Percentiles rank a stretch among this genome's conserved stretches.
Conservation (phyloP, 2,329 filamentous ascomycete genomes). For the Fusarium sp. region DNA sequence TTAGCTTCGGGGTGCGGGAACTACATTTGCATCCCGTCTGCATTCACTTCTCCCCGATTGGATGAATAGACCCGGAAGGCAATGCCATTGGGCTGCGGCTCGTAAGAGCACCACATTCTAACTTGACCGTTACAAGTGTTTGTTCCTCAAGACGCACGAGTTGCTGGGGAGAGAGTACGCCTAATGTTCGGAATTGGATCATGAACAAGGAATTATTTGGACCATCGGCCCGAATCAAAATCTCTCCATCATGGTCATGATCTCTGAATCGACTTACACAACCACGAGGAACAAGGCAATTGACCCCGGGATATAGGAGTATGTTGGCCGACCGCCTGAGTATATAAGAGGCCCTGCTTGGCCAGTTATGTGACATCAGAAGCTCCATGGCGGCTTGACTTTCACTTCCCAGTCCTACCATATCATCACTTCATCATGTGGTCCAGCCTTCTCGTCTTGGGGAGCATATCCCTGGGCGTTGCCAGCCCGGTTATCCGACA, state of each 20-base stretch:
- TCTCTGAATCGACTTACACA: slow-evolving; percentile 1
- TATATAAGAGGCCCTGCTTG: slow-evolving; percentile 12
- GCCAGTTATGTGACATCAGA: background rate
- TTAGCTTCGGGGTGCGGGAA: slow-evolving; percentile 5
- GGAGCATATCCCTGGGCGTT: slow-evolving; percentile 23
- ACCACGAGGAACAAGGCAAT: slow-evolving; percentile 3
- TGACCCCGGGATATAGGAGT: background rate
- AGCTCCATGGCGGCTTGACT: slow-evolving; percentile 3
- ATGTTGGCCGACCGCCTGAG: background rate
- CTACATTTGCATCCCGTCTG: background rate
- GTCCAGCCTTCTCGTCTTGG: slow-evolving; percentile 25
- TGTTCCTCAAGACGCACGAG: no score
- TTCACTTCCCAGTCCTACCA: background rate
- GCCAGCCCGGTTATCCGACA: slow-evolving; percentile 24
- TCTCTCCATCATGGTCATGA: slow-evolving; percentile 4
- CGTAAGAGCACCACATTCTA: background rate
- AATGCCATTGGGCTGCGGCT: slow-evolving; percentile 5
- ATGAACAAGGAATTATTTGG: slow-evolving; percentile 3
- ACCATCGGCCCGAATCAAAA: slow-evolving; percentile 26
- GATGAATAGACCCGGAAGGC: background rate
- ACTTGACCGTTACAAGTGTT: background rate
- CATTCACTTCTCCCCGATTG: background rate
- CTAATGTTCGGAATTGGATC: slow-evolving; percentile 2
- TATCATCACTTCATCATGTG: slow-evolving; percentile 17
- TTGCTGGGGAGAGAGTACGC: background rate